Evolutionary conservation across 768 basidiomycete species (phyloP).

Genomic region (Rossbeevera mucosa): DNA sequence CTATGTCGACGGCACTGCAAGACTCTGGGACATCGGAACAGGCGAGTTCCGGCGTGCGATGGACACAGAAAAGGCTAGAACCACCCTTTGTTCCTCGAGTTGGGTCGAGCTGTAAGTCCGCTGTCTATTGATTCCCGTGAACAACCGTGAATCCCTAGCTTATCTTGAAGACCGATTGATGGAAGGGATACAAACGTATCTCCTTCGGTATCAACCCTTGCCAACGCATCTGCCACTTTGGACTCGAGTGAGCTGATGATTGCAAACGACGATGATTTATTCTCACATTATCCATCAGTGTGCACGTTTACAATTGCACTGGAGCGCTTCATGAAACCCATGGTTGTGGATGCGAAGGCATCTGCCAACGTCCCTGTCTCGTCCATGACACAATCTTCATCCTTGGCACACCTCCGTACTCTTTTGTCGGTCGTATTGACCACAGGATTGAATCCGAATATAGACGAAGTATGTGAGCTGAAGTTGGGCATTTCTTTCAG

Average conservation of each 20-base stretch:
- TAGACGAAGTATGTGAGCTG: conserved; percentile 62
- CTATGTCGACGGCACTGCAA: conserved; percentile 70
- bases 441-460: conserved; percentile 61
- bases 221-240: conserved; percentile 11
- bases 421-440: conserved; percentile 65
- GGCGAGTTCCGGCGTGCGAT: conserved; percentile 85
- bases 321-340: conserved; percentile 48
- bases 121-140: neutral
- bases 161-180: conserved; percentile 22
- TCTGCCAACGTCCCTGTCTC: conserved; percentile 45
- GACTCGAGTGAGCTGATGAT: conserved; percentile 22
- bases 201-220: conserved; percentile 23
- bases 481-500: conserved; percentile 49
- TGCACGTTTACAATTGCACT: conserved; percentile 48
- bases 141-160: neutral
- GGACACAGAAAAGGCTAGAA: conserved; percentile 68
- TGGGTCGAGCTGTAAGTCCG: conserved; percentile 67
- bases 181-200: conserved; percentile 24
- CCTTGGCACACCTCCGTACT: conserved; percentile 51
- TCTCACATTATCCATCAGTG: conserved; percentile 33
- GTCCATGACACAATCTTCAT: conserved; percentile 33
- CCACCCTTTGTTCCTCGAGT: conserved; percentile 62
- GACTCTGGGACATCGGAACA: conserved; percentile 83
- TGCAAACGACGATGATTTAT: neutral
- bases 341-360: conserved; percentile 46